Evolutionary conservation across 371 early-diverging fungal genomes (phyloP).

Genomic region (Choanephora cucurbitarum): DNA sequence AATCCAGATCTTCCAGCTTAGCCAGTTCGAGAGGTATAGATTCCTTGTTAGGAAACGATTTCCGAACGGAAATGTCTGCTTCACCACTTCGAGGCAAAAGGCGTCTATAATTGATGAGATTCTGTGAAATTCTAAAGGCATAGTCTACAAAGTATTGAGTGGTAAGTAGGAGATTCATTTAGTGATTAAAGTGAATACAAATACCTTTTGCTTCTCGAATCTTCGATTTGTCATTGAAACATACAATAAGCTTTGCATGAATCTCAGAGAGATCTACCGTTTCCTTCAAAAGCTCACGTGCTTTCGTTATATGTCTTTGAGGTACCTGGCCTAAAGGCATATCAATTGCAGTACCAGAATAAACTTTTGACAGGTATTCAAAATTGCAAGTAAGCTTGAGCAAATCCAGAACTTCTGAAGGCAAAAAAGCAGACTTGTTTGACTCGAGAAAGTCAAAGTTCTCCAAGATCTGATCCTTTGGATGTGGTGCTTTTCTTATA

Average conservation of each 20-base stretch:
- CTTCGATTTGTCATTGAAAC: conserved; percentile 9
- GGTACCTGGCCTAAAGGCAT: conserved; percentile 57
- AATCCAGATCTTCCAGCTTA: conserved; percentile 35
- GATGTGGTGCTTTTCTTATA: conserved; percentile 24
- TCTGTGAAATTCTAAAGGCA: conserved; percentile 18
- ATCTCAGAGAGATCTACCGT: conserved; percentile 2
- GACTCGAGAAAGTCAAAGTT: conserved; percentile 30
- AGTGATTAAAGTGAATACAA: too few relatives aligned
- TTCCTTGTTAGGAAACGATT: neutral
- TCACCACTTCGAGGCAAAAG: conserved; percentile 15
- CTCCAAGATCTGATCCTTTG: conserved; percentile 26
- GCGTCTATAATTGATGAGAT: conserved; percentile 19
- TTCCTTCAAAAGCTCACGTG: conserved; percentile 35
- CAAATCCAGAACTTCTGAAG: conserved; percentile 27
- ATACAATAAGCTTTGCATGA: neutral
- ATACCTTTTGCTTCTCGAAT: conserved; percentile 14
- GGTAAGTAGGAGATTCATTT: too few relatives aligned
- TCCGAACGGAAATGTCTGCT: neutral
- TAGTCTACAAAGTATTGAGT: neutral
- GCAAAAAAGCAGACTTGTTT: conserved; percentile 15
- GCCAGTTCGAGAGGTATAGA: conserved; percentile 28
- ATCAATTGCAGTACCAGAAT: conserved; percentile 34
- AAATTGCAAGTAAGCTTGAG: conserved; percentile 54
- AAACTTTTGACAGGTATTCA: conserved; percentile 36
- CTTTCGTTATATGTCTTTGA: conserved; percentile 37